Evolutionary conservation across 768 basidiomycete species (phyloP), one percentile per base, ranked within the genome.

Genomic region (Rhodotorula paludigena): DNA sequence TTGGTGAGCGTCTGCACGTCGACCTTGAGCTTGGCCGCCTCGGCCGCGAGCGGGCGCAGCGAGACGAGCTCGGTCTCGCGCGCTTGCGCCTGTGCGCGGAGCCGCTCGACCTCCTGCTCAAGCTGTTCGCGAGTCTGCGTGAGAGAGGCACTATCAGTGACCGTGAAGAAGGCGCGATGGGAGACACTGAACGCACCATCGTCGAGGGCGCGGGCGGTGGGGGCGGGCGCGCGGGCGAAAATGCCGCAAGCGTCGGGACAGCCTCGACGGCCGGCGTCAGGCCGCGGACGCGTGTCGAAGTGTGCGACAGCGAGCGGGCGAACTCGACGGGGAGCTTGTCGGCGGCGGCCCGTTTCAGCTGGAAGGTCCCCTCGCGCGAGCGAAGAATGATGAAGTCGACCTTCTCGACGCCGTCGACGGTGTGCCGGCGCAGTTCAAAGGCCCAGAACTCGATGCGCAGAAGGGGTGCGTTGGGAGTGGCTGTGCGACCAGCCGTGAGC

Each of bases 371-470:
- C 15, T 61, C 58, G 0, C 45, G 44, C 42, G 66, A 58, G 30
- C 61, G 49, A 30, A 72, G 30, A 52, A 72, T 61, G 71, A 72
- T 68, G 45, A 68, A 65, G 60, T 72, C 71, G 41, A 60, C 57
- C 54, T 64, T 60, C 33, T 72, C 66, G 33, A 63, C 65, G 14
- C 35, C 65, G 18, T 71, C 70, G 49, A 63, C 48, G 32, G 45
- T 33, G 39, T 33, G 45, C 18, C 54, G 58, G 3, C 63, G 55
- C 7, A 72, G 63, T 57, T 64, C 66, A 47, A 72, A 72, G 15
- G 71, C 66, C 71, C 71, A 72, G 30, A 63, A 55, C 28, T 49
- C 54, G n/a, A 25, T 21, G 8, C 58, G 45, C 8, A 57, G n/a
- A 9, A 71, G 65, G 1, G 69, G 65, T 21, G 57, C 51, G 1